These are phyloP conservation scores for Mortierella sp. DNA, from an alignment of 371 early-diverging fungal genomes.

Conservation along the genomic window DNA sequence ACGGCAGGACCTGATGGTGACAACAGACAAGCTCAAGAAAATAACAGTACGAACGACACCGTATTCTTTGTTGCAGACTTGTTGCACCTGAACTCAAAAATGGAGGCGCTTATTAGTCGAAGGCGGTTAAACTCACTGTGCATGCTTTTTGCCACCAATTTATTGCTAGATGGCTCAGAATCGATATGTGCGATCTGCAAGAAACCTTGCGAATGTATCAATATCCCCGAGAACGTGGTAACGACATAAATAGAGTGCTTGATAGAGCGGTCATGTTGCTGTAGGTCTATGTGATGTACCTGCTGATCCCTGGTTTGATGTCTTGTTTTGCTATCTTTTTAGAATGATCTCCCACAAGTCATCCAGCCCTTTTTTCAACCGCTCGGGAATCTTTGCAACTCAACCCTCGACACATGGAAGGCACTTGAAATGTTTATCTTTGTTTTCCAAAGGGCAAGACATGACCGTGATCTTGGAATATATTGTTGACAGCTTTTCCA, in stretches of 20 bases:
- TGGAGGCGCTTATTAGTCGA: not conserved
- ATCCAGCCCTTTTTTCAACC: conserved; percentile 37
- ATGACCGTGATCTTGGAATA: not conserved
- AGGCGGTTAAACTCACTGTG: not conserved
- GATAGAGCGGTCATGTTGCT: not conserved
- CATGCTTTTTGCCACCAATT: conserved; percentile 28
- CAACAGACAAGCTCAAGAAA: not conserved
- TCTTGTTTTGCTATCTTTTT: not conserved
- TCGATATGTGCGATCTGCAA: conserved; percentile 34
- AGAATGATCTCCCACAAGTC: conserved; percentile 34
- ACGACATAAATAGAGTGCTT: not conserved
- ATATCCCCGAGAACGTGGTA: conserved; percentile 27
- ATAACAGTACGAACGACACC: not conserved
- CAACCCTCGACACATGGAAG: conserved; percentile 35
- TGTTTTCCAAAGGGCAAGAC: not conserved
- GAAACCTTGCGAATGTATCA: conserved; percentile 27
- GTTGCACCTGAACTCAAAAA: not conserved
- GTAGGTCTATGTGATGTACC: not conserved
- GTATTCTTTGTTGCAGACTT: not conserved
- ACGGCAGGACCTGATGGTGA: not conserved
- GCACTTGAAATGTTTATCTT: conserved; percentile 2
- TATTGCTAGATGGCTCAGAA: conserved; percentile 1
- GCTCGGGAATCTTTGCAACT: conserved; percentile 12
- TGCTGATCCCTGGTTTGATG: not conserved
- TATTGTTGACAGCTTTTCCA: not conserved